Conservation (phyloP, 78 protist genomes). For the Dictyostelium firmibasis region DNA sequence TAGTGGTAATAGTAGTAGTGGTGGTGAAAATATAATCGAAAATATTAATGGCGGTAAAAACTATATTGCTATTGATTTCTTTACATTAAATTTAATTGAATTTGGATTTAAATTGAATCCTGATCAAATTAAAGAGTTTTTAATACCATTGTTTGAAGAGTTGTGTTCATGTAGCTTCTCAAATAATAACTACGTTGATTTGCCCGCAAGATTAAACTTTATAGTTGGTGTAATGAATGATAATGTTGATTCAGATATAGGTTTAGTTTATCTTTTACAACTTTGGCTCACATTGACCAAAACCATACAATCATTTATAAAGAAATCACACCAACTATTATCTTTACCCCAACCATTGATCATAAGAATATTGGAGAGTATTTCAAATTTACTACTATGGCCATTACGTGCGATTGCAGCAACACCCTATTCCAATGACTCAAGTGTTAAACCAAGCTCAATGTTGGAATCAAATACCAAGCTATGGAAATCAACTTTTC, state of each 20-base stretch:
- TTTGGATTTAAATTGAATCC: slow-evolving; percentile 36
- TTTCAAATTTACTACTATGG: slow-evolving; percentile 14
- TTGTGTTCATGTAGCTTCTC: neutral
- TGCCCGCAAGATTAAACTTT: neutral
- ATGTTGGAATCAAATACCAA: neutral
- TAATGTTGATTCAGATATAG: neutral
- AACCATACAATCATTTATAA: slow-evolving; percentile 5
- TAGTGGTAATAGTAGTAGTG: neutral
- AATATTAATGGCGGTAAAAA: neutral
- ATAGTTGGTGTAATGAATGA: slow-evolving; percentile 6
- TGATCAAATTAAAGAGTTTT: neutral
- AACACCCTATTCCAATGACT: neutral
- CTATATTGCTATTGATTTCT: slow-evolving; percentile 22
- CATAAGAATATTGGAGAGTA: neutral
- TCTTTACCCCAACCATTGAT: neutral
- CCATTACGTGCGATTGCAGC: neutral
- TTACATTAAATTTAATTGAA: slow-evolving; percentile 25
- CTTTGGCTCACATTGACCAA: slow-evolving; percentile 1
- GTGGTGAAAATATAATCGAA: neutral
- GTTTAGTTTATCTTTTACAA: neutral
- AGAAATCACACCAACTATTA: slow-evolving; percentile 3
- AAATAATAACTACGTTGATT: neutral
- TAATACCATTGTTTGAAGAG: slow-evolving; percentile 36
- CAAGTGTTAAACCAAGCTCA: neutral
- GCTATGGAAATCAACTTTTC: neutral